A percentile compares a stretch with the other conserved stretches of the same genome.
Conservation (phyloP, 352 stramenopile species). For the Blastocystis sp. region DNA sequence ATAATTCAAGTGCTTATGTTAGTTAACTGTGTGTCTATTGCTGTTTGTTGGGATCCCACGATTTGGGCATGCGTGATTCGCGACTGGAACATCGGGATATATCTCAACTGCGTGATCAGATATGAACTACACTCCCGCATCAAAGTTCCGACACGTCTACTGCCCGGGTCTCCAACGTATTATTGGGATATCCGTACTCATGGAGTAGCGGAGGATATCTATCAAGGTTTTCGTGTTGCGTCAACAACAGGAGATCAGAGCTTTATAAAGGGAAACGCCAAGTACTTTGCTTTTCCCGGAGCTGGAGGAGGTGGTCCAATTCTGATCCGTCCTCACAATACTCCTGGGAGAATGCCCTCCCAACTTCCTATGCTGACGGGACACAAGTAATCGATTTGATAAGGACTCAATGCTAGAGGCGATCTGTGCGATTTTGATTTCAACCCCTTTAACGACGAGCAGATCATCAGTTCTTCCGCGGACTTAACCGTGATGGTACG, state of each 20-base stretch:
- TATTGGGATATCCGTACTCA: background rate
- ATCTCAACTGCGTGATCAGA: background rate
- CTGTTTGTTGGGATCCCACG: background rate
- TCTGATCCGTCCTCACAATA: slow-evolving; percentile 58
- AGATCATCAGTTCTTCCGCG: slow-evolving; percentile 58
- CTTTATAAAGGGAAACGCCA: slow-evolving; percentile 99
- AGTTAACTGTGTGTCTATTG: background rate
- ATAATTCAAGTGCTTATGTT: background rate
- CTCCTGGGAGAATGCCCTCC: slow-evolving; percentile 64
- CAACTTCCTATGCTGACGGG: slow-evolving; percentile 74
- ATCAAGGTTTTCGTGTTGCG: slow-evolving; percentile 72
- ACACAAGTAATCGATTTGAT: slow-evolving; percentile 63
- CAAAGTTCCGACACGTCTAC: slow-evolving; percentile 57
- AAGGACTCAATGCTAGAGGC: background rate
- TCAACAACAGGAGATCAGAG: slow-evolving; percentile 95
- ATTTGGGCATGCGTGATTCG: background rate
- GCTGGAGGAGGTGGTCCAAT: slow-evolving; percentile 71
- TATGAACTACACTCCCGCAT: slow-evolving; percentile 53
- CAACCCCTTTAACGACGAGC: slow-evolving; percentile 88
- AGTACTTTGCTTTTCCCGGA: slow-evolving; percentile 94
- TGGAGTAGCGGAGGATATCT: slow-evolving; percentile 60
- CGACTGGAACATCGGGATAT: slow-evolving; percentile 30
- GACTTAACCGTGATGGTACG: slow-evolving; percentile 39
- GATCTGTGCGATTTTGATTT: slow-evolving; percentile 96
- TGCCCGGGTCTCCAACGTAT: slow-evolving; percentile 48